Evolutionary conservation across 306 rosid genomes (phyloP).

Genomic region (Cicer judaicum): DNA sequence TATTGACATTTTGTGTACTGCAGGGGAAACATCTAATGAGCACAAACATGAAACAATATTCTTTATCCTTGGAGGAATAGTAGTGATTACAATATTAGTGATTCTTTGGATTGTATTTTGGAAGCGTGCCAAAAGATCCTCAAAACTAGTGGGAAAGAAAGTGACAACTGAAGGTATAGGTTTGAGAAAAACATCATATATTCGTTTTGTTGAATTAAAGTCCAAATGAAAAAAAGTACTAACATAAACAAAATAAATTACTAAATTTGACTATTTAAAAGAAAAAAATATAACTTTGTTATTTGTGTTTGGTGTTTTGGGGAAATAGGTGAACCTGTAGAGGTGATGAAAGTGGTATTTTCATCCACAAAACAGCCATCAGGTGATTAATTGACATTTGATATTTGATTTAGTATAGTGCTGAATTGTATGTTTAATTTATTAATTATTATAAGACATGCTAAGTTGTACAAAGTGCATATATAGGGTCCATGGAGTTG

Average conservation of each 20-base stretch:
- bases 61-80: conserved; percentile 68
- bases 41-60: conserved; percentile 33
- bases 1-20: too few species aligned
- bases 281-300: conserved; percentile 20
- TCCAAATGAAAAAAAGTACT: too few species aligned
- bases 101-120: conserved; percentile 51
- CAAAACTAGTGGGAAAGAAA: conserved; percentile 1
- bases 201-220: too few species aligned
- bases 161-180: conserved; percentile 40
- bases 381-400: conserved; percentile 46
- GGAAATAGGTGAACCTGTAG: conserved; percentile 44
- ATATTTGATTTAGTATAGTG: too few species aligned
- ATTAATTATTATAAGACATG: background rate
- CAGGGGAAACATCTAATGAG: background rate
- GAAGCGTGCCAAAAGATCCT: conserved; percentile 48
- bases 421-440: too few species aligned
- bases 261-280: too few species aligned
- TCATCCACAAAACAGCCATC: conserved; percentile 47
- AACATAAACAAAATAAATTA: too few species aligned
- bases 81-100: conserved; percentile 51
- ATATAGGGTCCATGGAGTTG: background rate
- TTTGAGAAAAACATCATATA: conserved; percentile 1
- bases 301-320: conserved; percentile 41
- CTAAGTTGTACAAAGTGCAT: background rate
- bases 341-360: conserved; percentile 47